These are phyloP conservation scores for Melanopsichium pennsylvanicum DNA, from an alignment of 1,284 basidiomycete species.

Conservation along the genomic window DNA sequence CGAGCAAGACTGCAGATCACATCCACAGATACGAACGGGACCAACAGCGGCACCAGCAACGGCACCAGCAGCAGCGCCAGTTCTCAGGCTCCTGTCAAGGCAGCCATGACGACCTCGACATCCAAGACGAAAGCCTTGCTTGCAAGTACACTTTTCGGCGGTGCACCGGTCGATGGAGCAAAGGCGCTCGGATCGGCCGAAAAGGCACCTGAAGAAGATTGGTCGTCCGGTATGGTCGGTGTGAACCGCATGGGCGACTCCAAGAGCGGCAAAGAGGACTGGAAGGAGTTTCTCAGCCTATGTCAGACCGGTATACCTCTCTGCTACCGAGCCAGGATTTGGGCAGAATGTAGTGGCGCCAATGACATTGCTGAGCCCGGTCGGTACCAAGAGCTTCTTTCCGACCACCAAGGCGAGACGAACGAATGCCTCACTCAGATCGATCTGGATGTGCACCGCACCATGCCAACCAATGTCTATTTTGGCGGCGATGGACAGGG, in stretches of 20 bases:
- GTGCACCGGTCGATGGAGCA: constrained; percentile 18
- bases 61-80: constrained; percentile 1
- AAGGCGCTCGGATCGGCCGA: constrained; percentile 24
- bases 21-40: constrained; percentile 9
- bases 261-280: constrained; percentile 76
- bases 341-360: constrained; percentile 90
- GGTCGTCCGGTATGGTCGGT: constrained; percentile 73
- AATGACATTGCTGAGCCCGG: constrained; percentile 91
- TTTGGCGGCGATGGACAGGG: constrained; percentile 95
- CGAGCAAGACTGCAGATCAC: constrained; percentile 66
- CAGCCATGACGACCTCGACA: constrained; percentile 3
- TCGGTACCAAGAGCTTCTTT: constrained; percentile 82
- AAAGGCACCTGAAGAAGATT: constrained; percentile 48
- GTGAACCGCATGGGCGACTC: constrained; percentile 82
- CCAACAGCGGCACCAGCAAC: constrained; percentile 1
- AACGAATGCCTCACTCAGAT: constrained; percentile 80
- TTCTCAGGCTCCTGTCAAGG: constrained; percentile 1
- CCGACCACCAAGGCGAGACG: constrained; percentile 70
- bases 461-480: constrained; percentile 92
- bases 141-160: constrained; percentile 23
- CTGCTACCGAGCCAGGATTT: constrained; percentile 80
- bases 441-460: constrained; percentile 82
- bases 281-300: constrained; percentile 79
- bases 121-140: constrained; percentile 33
- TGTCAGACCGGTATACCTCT: constrained; percentile 87